A percentile compares a stretch with the other conserved stretches of the same genome.
These are phyloP conservation scores for Cicer pinnatifidum DNA, from an alignment of 306 rosid species.

Conservation along the genomic window DNA sequence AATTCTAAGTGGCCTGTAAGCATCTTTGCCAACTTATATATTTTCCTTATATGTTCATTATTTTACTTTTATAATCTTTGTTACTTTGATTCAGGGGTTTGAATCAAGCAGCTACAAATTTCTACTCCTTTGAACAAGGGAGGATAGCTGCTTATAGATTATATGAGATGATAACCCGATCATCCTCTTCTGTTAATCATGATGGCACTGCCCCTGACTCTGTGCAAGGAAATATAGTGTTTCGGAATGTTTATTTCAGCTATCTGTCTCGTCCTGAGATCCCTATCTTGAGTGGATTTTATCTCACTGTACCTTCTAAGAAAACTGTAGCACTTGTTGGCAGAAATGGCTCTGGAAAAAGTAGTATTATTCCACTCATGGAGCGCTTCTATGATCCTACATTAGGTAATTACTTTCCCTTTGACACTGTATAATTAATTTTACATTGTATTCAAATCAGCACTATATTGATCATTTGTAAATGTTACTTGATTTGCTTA, in stretches of 20 bases:
- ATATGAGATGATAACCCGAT: slow-evolving; percentile 97
- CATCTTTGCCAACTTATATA: slow-evolving; percentile 22
- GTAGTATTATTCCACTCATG: slow-evolving; percentile 98
- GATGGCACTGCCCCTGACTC: slow-evolving; percentile 71
- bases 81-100: slow-evolving; percentile 69
- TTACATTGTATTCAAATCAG: slow-evolving; percentile 38
- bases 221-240: slow-evolving; percentile 93
- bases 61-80: slow-evolving; percentile 30
- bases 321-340: slow-evolving; percentile 98
- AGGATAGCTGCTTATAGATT: slow-evolving; percentile 96
- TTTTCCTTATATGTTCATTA: neutral
- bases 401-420: slow-evolving; percentile 60
- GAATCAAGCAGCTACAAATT: slow-evolving; percentile 98
- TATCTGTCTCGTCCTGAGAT: slow-evolving; percentile 98
- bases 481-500: slow-evolving; percentile 43
- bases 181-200: slow-evolving; percentile 80
- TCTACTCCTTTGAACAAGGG: slow-evolving; percentile 98
- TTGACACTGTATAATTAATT: slow-evolving; percentile 29
- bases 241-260: slow-evolving; percentile 96
- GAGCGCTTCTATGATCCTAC: slow-evolving; percentile 99
- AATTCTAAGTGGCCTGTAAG: slow-evolving; percentile 99
- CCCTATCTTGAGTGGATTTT: slow-evolving; percentile 96
- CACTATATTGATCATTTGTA: slow-evolving; percentile 29
- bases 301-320: slow-evolving; percentile 92
- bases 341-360: slow-evolving; percentile 97